phyloP scores from a whole-genome alignment of 2,329 filamentous ascomycete species.

The Venturia oleaginea region DNA sequence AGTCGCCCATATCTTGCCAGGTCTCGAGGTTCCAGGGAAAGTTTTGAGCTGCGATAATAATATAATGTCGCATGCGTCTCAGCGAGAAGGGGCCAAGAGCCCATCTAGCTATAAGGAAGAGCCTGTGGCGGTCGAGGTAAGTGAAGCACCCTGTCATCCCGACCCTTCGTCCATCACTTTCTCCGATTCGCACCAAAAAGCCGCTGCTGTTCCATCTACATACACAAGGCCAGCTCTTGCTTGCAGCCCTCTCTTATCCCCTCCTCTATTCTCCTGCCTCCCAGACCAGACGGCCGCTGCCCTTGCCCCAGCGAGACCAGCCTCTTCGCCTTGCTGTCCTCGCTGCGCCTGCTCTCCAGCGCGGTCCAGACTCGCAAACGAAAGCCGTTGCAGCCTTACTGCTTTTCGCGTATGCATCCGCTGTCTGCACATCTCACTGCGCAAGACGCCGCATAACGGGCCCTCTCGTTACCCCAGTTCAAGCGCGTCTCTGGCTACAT shows the following conservation, averaged over 20 bases:
- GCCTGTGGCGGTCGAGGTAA: conserved; percentile 35
- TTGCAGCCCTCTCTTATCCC: conserved; percentile 6
- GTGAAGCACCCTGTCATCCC: conserved; percentile 26
- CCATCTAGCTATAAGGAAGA: conserved; percentile 36
- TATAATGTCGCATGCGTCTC: conserved; percentile 32
- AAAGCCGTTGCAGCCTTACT: conserved; percentile 15
- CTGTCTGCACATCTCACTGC: conserved; percentile 25
- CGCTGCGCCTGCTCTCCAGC: neutral
- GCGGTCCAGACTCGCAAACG: conserved; percentile 3
- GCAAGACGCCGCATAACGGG: conserved; percentile 25
- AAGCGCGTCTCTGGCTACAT: conserved; percentile 30
- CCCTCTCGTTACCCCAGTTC: conserved; percentile 25
- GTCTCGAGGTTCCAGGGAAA: conserved; percentile 8
- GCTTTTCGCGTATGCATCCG: conserved; percentile 25
- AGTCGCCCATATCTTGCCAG: conserved; percentile 9
- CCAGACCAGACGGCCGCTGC: neutral
- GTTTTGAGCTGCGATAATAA: conserved; percentile 21
- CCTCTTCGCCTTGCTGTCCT: neutral
- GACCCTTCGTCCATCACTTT: conserved; percentile 8
- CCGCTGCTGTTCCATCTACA: conserved; percentile 9
- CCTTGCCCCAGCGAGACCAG: neutral
- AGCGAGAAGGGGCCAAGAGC: conserved; percentile 25
- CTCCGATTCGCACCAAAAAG: conserved; percentile 2
- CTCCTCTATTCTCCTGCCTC: conserved; percentile 4
- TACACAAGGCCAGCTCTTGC: conserved; percentile 9